A percentile compares a stretch with the other conserved stretches of the same genome.
Evolutionary conservation across 352 stramenopile species (phyloP).

Genomic region (Discostella stelligera): DNA sequence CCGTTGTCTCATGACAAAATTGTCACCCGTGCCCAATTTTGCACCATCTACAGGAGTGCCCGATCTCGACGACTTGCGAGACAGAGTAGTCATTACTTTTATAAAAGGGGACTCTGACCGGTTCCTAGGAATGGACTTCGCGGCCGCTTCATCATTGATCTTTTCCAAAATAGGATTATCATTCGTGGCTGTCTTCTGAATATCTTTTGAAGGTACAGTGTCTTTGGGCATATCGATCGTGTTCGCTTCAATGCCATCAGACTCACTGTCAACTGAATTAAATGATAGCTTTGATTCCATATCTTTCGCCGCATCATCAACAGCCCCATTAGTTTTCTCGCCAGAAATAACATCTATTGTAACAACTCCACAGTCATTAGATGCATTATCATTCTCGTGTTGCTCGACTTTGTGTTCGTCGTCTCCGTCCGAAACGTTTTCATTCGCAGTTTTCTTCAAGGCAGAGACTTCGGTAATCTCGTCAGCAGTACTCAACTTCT

Average conservation of each 20-base stretch:
- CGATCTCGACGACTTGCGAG: background rate
- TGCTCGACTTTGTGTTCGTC: background rate
- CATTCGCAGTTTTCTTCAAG: background rate
- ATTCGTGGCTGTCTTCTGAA: background rate
- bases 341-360: background rate
- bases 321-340: background rate
- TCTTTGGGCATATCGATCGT: background rate
- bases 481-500: background rate
- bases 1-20: background rate
- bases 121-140: background rate
- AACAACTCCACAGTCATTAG: background rate
- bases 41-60: background rate
- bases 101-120: background rate
- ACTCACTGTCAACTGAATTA: background rate
- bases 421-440: background rate
- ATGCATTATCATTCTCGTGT: background rate
- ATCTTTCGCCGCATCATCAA: background rate
- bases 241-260: background rate
- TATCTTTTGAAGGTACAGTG: background rate
- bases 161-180: background rate
- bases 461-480: too few relatives aligned
- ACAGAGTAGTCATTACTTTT: background rate
- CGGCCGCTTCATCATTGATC: background rate
- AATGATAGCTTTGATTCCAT: background rate
- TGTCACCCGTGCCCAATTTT: background rate